Conservation (phyloP, 805 yeast genomes). For the Candida namnaoensis region DNA sequence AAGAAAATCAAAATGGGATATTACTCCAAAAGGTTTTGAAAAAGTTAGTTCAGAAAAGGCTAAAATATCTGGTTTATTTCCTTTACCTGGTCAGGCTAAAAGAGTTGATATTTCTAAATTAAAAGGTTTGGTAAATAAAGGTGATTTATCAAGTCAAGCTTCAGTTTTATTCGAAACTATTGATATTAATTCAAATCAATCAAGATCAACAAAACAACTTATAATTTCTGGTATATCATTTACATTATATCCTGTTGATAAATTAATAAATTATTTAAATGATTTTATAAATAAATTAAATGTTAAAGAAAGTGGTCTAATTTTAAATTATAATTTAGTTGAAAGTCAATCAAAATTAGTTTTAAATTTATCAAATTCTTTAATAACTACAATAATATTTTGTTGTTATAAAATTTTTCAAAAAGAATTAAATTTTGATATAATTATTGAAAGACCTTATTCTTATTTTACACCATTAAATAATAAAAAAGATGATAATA, state of each 20-base stretch:
- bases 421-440: constrained; percentile 19
- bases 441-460: constrained; percentile 33
- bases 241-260: constrained; percentile 20
- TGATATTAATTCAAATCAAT: constrained; percentile 16
- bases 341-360: constrained; percentile 29
- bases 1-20: constrained; percentile 59
- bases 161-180: constrained; percentile 25
- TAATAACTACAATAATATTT: constrained; percentile 46
- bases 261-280: constrained; percentile 36
- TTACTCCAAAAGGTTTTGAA: constrained; percentile 65
- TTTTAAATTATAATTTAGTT: constrained; percentile 21
- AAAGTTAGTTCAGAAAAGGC: constrained; percentile 68
- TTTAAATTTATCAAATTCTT: constrained; percentile 41
- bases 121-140: constrained; percentile 21
- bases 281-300: constrained; percentile 35
- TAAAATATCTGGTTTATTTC: constrained; percentile 71
- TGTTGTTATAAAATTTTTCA: constrained; percentile 32
- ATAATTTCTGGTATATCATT: constrained; percentile 21
- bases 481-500: constrained; percentile 16
- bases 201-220: constrained; percentile 18
- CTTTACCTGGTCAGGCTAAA: constrained; percentile 56
- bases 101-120: constrained; percentile 21
- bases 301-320: constrained; percentile 28
- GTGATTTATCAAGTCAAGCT: constrained; percentile 20
- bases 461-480: constrained; percentile 29